A percentile compares a stretch with the other conserved stretches of the same genome.
Evolutionary conservation across 768 basidiomycete genomes (phyloP).

Genomic region (Naganishia vishniacii): DNA sequence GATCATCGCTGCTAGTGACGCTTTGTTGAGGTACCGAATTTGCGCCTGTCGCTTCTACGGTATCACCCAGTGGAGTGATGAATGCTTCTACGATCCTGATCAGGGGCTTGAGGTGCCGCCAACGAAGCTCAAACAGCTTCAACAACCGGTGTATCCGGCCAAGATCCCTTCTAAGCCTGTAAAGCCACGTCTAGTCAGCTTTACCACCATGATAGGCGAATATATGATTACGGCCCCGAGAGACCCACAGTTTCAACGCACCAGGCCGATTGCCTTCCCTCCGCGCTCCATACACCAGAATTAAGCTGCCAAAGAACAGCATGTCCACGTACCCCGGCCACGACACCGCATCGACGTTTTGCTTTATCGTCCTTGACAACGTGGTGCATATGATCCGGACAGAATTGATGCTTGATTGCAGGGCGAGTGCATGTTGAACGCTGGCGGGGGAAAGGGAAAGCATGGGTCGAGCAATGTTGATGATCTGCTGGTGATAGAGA

Average conservation of each 20-base stretch:
- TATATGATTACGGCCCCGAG: background rate
- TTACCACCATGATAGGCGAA: background rate
- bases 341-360: background rate
- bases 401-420: slow-evolving; percentile 30
- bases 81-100: slow-evolving; percentile 21
- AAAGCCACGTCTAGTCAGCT: background rate
- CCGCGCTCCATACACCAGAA: slow-evolving; percentile 30
- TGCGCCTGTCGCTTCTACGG: background rate
- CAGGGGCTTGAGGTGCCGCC: slow-evolving; percentile 22
- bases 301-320: slow-evolving; percentile 30
- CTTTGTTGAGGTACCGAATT: background rate
- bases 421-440: slow-evolving; percentile 27
- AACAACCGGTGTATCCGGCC: slow-evolving; percentile 25
- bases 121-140: slow-evolving; percentile 20
- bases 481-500: slow-evolving; percentile 32
- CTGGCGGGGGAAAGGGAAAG: slow-evolving; percentile 28
- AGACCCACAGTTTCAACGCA: slow-evolving; percentile 1
- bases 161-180: slow-evolving; percentile 22
- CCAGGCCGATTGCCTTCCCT: slow-evolving; percentile 19
- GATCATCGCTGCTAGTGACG: background rate
- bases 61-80: background rate
- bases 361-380: slow-evolving; percentile 5
- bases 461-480: slow-evolving; percentile 28
- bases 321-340: slow-evolving; percentile 36
- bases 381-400: slow-evolving; percentile 28